A percentile compares a stretch with the other conserved stretches of the same genome.
phyloP scores from a whole-genome alignment of 306 rosid genomes.

The Senna tora region DNA sequence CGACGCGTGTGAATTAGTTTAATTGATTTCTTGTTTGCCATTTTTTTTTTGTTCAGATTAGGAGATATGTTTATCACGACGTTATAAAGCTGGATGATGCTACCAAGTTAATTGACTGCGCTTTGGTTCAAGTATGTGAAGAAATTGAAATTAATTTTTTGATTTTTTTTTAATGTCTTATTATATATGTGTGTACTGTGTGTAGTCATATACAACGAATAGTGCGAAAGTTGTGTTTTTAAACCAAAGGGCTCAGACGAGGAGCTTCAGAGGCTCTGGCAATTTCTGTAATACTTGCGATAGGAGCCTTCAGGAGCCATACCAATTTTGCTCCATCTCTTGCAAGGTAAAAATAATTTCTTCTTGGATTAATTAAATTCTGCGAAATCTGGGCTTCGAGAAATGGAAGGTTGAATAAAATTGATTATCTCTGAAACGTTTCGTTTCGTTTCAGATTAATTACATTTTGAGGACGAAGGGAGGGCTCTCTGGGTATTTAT shows the following conservation, averaged over 20 bases:
- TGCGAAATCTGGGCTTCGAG: not conserved
- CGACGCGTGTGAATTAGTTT: no score
- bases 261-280: constrained; percentile 76
- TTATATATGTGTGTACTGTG: no score
- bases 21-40: no score
- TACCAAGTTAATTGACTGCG: constrained; percentile 72
- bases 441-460: constrained; percentile 49
- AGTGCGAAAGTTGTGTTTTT: constrained; percentile 91
- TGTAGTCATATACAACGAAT: constrained; percentile 90
- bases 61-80: constrained; percentile 86
- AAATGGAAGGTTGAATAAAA: no score
- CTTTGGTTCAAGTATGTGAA: constrained; percentile 78
- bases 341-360: constrained; percentile 69
- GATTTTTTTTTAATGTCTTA: no score
- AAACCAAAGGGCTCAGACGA: constrained; percentile 73
- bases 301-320: constrained; percentile 85
- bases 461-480: constrained; percentile 54
- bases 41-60: constrained; percentile 54
- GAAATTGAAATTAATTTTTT: no score
- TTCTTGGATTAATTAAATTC: not conserved
- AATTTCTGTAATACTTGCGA: constrained; percentile 83
- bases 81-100: constrained; percentile 83
- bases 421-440: no score
- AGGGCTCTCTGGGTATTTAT: constrained; percentile 52
- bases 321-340: constrained; percentile 77